phyloP scores from a whole-genome alignment of 306 rosid species.

The Alnus glutinosa region DNA sequence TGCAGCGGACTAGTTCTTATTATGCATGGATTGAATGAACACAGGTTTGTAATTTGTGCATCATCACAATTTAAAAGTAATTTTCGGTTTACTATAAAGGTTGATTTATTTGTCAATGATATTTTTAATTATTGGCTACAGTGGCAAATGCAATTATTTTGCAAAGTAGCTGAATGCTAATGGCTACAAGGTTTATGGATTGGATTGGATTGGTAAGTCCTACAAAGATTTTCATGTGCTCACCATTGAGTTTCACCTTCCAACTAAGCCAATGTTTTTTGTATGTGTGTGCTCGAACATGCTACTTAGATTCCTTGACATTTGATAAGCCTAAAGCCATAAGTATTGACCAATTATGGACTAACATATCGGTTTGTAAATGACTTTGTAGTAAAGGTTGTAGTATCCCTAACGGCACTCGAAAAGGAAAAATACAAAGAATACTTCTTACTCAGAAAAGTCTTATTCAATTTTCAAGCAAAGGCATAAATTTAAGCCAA shows the following conservation, averaged over 20 bases:
- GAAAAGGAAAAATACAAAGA: not conserved
- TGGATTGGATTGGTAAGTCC: slow-evolving; percentile 95
- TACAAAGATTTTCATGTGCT: not conserved
- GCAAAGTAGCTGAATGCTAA: slow-evolving; percentile 80
- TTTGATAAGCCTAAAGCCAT: not conserved
- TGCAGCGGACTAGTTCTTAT: slow-evolving; percentile 88
- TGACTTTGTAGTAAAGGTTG: no score
- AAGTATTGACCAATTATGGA: no score
- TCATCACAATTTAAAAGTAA: not conserved
- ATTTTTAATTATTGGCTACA: slow-evolving; percentile 41
- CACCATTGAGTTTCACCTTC: not conserved
- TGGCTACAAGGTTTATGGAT: slow-evolving; percentile 85
- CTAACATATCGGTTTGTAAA: no score
- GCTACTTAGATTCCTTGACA: not conserved
- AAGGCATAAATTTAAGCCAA: not conserved
- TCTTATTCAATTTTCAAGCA: not conserved
- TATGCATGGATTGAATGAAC: slow-evolving; percentile 93
- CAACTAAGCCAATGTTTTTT: not conserved
- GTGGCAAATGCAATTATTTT: slow-evolving; percentile 75
- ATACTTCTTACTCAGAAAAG: not conserved
- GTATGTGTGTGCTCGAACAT: not conserved
- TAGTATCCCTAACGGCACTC: no score
- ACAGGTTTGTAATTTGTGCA: slow-evolving; percentile 57
- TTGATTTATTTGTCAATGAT: slow-evolving; percentile 22
- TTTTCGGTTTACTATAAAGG: slow-evolving; percentile 9